Conservation (phyloP, 768 basidiomycete species). For the Boletus sp. region DNA sequence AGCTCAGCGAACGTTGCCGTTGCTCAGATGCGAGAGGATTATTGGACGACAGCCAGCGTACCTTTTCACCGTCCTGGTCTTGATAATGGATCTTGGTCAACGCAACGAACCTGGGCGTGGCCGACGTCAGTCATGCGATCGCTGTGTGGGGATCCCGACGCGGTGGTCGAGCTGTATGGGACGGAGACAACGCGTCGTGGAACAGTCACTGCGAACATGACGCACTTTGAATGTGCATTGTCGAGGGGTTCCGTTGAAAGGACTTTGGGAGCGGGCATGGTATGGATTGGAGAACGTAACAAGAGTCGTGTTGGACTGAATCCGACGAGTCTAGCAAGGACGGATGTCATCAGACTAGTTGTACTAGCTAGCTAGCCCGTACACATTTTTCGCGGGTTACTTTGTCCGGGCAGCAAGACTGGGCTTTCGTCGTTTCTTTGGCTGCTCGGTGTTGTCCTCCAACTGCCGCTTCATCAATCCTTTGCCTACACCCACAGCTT, state of each 20-base stretch:
- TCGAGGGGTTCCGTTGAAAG: conserved; percentile 50
- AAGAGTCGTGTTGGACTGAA: background rate
- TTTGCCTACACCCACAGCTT: background rate
- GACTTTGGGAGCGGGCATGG: conserved; percentile 47
- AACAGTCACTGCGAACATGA: background rate
- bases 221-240: conserved; percentile 56
- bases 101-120: conserved; percentile 67
- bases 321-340: conserved; percentile 6
- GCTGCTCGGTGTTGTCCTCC: conserved; percentile 8
- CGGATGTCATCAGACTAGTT: background rate
- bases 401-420: background rate
- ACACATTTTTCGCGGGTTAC: background rate
- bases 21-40: background rate
- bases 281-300: background rate
- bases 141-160: background rate
- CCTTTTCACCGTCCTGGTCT: conserved; percentile 76
- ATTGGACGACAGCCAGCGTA: conserved; percentile 22
- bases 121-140: background rate
- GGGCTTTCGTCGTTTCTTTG: conserved; percentile 16
- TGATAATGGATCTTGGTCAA: conserved; percentile 78
- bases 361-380: background rate
- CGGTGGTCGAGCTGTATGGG: background rate
- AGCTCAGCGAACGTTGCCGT: background rate
- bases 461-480: conserved; percentile 12
- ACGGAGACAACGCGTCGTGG: background rate